phyloP scores from a whole-genome alignment of 208 protist species.

The Crithidia fasciculata region DNA sequence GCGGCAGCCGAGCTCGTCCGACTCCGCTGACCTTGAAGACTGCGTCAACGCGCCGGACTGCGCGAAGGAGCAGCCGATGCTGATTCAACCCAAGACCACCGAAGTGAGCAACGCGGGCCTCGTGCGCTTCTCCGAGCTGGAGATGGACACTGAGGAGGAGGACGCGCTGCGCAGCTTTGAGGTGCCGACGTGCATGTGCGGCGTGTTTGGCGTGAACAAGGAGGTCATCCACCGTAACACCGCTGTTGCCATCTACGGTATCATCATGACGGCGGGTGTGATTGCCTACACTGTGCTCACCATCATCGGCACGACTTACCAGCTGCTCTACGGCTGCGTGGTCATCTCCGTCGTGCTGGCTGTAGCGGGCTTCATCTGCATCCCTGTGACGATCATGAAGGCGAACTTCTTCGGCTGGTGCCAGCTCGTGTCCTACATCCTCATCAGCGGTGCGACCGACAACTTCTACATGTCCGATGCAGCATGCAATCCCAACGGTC shows the following conservation, averaged over 20 bases:
- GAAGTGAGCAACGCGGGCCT: not conserved
- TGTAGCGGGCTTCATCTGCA: conserved; percentile 41
- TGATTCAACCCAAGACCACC: not conserved
- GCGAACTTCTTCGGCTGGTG: conserved; percentile 56
- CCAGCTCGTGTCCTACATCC: conserved; percentile 42
- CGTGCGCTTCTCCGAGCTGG: conserved; percentile 9
- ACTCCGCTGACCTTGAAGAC: not conserved
- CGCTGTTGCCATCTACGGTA: conserved; percentile 35
- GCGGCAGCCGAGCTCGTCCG: not conserved
- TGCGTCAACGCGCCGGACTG: not conserved
- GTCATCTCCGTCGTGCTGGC: conserved; percentile 43
- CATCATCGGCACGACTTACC: conserved; percentile 34
- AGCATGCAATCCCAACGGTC: conserved; percentile 44
- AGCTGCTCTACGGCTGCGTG: conserved; percentile 38
- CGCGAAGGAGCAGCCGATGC: not conserved
- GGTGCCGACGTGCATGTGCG: conserved; percentile 11
- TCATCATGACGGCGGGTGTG: conserved; percentile 42
- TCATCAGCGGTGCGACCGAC: conserved; percentile 49
- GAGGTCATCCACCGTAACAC: conserved; percentile 34
- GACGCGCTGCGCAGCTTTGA: not conserved
- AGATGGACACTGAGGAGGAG: conserved; percentile 4
- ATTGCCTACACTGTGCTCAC: conserved; percentile 37
- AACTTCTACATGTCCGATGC: conserved; percentile 51
- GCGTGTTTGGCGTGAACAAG: conserved; percentile 30
- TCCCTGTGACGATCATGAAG: conserved; percentile 54